Evolutionary conservation across 257 asterid genomes (phyloP), one percentile per base, ranked within the genome.

Genomic region (Orobanche coerulescens): DNA sequence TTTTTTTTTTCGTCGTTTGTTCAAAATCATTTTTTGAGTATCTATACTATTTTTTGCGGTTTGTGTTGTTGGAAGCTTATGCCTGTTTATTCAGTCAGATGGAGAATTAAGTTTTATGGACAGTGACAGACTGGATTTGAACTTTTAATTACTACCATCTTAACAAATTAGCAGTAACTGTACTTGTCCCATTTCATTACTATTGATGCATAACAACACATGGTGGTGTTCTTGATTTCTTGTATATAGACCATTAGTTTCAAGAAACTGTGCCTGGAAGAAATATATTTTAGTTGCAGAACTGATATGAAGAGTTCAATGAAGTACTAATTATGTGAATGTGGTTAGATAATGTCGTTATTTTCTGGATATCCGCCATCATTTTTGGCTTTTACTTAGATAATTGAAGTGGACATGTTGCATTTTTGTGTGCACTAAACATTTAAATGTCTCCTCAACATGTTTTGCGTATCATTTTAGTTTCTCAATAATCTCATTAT

Each of bases 251-350:
- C 37, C 11, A 48, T 3, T 12, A 5, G 6, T 13, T 10, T 25
- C 10, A 26, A 51, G 37, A 36, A 5, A 23, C 51, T 3, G 13
- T 51, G 11, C 10, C 20, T 5, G 50, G 31, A 31, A 19, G 1
- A 23, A 1, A 42, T 12, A 48, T 60, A 28, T 49, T 18, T 68
- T 22, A 14, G 50, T 50, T 22, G 48, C 25, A 18, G 63, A 39
- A 30, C 50, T 64, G 14, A 25, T 15, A 20, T 44, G 55, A 46
- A 46, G 43, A 20, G 46, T 16, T 44, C 28, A 10, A 20, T 58
- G 39, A n/a, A 19, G 34, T n/a, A 51, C 54, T 60, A 58, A 57
- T 9, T 50, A 20, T 60, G 13, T 26, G 47, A 60, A 59, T 48
- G 22, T 60, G 59, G 31, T 34, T 34, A 15, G 40, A 36, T 47